Evolutionary conservation across 345 rosid genomes (phyloP).

Genomic region (Iberis pinnata): DNA sequence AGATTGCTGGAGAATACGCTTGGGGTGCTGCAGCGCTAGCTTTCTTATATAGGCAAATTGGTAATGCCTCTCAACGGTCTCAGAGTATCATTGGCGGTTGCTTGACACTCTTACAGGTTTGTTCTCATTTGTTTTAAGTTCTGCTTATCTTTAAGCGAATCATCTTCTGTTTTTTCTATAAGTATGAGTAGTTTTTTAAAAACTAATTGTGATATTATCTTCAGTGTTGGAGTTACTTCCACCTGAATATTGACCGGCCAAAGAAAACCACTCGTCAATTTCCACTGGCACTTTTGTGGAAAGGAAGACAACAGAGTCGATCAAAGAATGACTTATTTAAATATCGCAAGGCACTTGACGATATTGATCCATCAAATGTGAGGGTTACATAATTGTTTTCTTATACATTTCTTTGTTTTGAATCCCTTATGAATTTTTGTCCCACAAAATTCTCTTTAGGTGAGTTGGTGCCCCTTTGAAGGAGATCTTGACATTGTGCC

Average conservation of each 20-base stretch:
- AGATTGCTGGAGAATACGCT: slow-evolving; percentile 59
- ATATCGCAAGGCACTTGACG: slow-evolving; percentile 63
- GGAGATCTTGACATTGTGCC: slow-evolving; percentile 51
- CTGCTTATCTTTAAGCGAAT: background rate
- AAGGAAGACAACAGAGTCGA: slow-evolving; percentile 70
- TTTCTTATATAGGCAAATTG: slow-evolving; percentile 71
- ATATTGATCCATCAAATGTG: slow-evolving; percentile 47
- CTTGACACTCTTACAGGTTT: slow-evolving; percentile 65
- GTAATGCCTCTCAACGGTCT: slow-evolving; percentile 66
- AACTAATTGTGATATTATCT: slow-evolving; percentile 6
- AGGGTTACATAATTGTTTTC: slow-evolving; percentile 10
- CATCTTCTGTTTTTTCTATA: too few species aligned
- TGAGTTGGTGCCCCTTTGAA: slow-evolving; percentile 55
- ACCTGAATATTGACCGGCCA: slow-evolving; percentile 61
- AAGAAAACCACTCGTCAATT: slow-evolving; percentile 49
- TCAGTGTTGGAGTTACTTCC: slow-evolving; percentile 85
- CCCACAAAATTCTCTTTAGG: background rate
- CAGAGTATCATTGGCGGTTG: slow-evolving; percentile 81
- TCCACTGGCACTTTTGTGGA: slow-evolving; percentile 69
- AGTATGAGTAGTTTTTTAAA: background rate
- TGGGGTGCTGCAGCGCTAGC: slow-evolving; percentile 81
- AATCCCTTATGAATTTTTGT: background rate
- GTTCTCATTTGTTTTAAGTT: background rate
- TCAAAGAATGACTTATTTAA: slow-evolving; percentile 56
- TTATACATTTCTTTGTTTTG: background rate